Base-by-base conservation (phyloP, 2,329 filamentous ascomycete genomes). In the Lachnellula suecica region DNA sequence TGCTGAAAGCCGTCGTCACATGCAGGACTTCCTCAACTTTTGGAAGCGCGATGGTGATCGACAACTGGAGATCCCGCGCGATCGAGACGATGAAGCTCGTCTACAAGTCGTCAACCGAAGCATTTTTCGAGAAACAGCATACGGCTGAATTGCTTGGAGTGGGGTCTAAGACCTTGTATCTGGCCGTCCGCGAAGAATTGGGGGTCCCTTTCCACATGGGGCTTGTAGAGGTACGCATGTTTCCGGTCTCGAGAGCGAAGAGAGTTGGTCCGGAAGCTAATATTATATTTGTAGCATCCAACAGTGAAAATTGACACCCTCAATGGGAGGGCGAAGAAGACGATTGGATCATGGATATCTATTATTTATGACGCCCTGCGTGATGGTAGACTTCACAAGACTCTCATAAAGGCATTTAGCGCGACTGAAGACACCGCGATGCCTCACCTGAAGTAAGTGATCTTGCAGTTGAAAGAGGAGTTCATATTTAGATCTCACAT, bases 131-230 rank as follows among this genome's bases (percentile, higher is more conserved):
- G 19, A 24, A 51, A 17, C 46, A 31, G 13, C 43, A 55, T 22
- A 52, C 58, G 11, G 34, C 51, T 1, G 22, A 23, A 4, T 61
- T 68, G 37, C 65, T 73, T 2, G 66, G 71, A 25, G 44, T 51
- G 7, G 63, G 65, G 4, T 68, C 70, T 8, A 55, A 55, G 29
- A 57, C 45, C 2, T 52, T 73, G 19, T 74, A 74, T 59, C 42
- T 37, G 3, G 70, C 68, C 49, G 68, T 74, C 7, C 66, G 72
- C 2, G 52, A 59, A 9, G 63, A 63, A 5, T 61, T 74, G 17
- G 56, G 51, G 1, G 62, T 74, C 2, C 62, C 65, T 23, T 56
- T 68, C 31, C 56, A 59, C 41, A 34, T 48, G n/a, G 63, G 62
- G 8, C 34, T 61, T 22, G 49, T 55, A 31, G 57, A 65, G 31